These are phyloP conservation scores for Boeremia lycopersici DNA, from an alignment of 2,329 filamentous ascomycete species.

Conservation along the genomic window DNA sequence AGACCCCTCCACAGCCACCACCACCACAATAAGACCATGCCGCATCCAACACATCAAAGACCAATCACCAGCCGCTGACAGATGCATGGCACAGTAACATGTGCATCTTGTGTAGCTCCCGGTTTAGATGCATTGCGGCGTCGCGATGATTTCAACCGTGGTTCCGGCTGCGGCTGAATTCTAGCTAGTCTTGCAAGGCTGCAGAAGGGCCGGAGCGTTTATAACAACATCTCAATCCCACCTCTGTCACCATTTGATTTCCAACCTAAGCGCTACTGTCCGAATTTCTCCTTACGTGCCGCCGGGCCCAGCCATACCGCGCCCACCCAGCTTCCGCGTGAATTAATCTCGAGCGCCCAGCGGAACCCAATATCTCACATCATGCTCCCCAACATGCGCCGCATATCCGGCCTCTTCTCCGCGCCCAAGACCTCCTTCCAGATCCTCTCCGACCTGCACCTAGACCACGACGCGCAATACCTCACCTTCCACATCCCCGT, in stretches of 20 bases:
- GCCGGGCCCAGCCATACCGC: neutral
- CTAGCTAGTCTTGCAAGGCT: neutral
- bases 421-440: conserved; percentile 35
- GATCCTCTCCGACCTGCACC: conserved; percentile 41
- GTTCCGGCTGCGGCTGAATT: conserved; percentile 4
- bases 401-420: conserved; percentile 34
- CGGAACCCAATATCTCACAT: neutral
- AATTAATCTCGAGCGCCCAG: neutral
- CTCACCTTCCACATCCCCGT: conserved; percentile 40
- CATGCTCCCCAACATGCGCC: conserved; percentile 22
- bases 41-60: neutral
- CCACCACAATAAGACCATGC: neutral
- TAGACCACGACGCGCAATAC: conserved; percentile 39
- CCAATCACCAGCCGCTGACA: neutral
- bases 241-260: neutral
- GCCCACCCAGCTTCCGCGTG: neutral
- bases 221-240: neutral
- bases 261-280: neutral
- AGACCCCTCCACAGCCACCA: conserved; percentile 8
- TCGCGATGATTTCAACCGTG: neutral
- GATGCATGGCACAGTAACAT: neutral
- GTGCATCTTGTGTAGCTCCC: neutral
- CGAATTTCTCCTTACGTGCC: neutral
- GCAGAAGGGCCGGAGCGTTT: conserved; percentile 1
- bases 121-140: neutral